phyloP scores from a whole-genome alignment of 2,329 filamentous ascomycete species.

The Cytospora chrysosperma region DNA sequence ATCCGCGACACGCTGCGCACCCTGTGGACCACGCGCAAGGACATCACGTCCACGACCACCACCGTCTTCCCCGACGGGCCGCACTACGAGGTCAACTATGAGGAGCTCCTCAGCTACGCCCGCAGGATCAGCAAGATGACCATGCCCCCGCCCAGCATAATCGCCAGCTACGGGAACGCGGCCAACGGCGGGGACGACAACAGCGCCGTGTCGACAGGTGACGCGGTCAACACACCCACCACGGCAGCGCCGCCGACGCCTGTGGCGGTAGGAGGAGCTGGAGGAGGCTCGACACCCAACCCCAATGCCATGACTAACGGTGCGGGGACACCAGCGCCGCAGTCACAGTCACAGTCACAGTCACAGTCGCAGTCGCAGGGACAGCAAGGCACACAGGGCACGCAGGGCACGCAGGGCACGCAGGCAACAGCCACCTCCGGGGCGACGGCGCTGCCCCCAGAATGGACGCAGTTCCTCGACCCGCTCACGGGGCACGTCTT shows the following conservation, averaged over 20 bases:
- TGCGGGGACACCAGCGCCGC: constrained; percentile 14
- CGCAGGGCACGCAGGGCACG: no score
- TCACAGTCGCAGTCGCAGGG: constrained; percentile 9
- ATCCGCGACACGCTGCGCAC: constrained; percentile 68
- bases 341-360: no score
- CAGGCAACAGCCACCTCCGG: constrained; percentile 24
- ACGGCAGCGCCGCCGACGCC: constrained; percentile 30
- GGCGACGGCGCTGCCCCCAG: constrained; percentile 46
- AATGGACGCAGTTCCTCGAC: constrained; percentile 52
- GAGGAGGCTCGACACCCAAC: constrained; percentile 20
- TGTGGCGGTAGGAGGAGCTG: constrained; percentile 21
- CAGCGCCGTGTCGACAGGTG: constrained; percentile 32
- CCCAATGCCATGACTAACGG: constrained; percentile 24
- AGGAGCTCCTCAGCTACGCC: constrained; percentile 74
- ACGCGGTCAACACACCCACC: constrained; percentile 24
- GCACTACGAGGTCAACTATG: constrained; percentile 62
- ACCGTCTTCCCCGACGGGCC: constrained; percentile 53
- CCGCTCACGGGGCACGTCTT: constrained; percentile 60
- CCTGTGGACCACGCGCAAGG: constrained; percentile 71
- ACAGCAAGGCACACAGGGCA: constrained; percentile 24
- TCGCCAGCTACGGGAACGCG: constrained; percentile 4
- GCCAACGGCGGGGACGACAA: constrained; percentile 30
- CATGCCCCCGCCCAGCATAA: constrained; percentile 53
- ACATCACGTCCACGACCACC: constrained; percentile 64
- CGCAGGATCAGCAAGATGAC: constrained; percentile 79